Base-by-base conservation (phyloP, 2,329 filamentous ascomycete species). In the Onygenales sp. region DNA sequence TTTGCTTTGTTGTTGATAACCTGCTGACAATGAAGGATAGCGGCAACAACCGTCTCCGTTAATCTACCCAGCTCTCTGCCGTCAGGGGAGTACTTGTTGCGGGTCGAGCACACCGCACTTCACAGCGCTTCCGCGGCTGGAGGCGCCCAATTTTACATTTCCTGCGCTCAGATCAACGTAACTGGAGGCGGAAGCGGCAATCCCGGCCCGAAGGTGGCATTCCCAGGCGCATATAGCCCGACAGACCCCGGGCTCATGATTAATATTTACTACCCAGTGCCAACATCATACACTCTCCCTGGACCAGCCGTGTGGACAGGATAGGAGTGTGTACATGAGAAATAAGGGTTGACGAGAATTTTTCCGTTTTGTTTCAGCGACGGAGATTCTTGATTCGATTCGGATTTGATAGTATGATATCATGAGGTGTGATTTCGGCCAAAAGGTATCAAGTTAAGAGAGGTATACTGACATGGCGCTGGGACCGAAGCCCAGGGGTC, bases 201-300 rank as follows among this genome's bases (percentile, higher is more conserved):
- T 43, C 59, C 60, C 13, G 51, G 53, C 39, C 57, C 57, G 5
- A 44, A 11, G 21, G 53, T 55, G n/a, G 55, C 57, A 33, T 53
- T 58, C 49, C 60, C 59, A 1, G 60, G 59, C 43, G 43, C 59
- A n/a, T 61, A 61, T 55, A 57, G 31, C 11, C 54, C 54, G 7
- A 44, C 57, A 27, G 60, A 61, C 43, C 56, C 59, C 8, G 59
- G 59, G 10, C 54, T 59, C 50, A 53, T 53, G 32, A 58, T 57
- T 51, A 58, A 58, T 54, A 60, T 57, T 36, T 59, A 58, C 52
- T 54, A 51, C 21, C 57, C 46, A n/a, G 55, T 57, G 32, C 48
- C 55, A 33, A 45, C 32, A 13, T 48, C 43, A 21, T 59, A 59
- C 51, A 52, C 38, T n/a, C 55, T 58, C 45, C 55, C 55, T 27